Evolutionary conservation across 208 protist genomes (phyloP).

Genomic region (Porcisia hertigi): DNA sequence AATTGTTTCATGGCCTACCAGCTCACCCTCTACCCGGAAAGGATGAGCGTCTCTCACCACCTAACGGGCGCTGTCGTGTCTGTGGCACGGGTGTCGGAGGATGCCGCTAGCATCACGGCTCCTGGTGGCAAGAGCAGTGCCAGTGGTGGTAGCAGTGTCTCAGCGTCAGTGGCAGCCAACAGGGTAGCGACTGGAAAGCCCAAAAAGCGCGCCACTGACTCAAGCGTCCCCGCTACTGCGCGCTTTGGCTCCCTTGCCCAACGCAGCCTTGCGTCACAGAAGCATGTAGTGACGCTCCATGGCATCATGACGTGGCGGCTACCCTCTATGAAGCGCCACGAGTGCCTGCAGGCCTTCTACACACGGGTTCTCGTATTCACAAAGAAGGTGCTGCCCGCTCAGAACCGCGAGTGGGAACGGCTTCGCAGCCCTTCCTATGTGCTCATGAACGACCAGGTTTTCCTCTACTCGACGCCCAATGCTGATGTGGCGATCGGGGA

Average conservation of each 20-base stretch:
- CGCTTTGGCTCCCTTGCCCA: slow-evolving; percentile 17
- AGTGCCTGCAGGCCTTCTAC: slow-evolving; percentile 57
- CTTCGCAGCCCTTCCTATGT: slow-evolving; percentile 66
- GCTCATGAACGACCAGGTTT: slow-evolving; percentile 67
- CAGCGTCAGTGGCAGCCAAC: background rate
- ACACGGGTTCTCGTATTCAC: slow-evolving; percentile 66
- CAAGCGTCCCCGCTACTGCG: background rate
- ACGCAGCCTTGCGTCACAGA: slow-evolving; percentile 5
- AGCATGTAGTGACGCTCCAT: slow-evolving; percentile 76
- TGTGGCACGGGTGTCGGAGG: slow-evolving; percentile 16
- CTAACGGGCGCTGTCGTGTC: slow-evolving; percentile 59
- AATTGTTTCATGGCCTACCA: slow-evolving; percentile 77
- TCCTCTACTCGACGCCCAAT: slow-evolving; percentile 40
- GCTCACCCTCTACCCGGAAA: slow-evolving; percentile 70
- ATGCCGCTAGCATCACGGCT: background rate
- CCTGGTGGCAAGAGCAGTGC: background rate
- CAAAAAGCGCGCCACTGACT: slow-evolving; percentile 6
- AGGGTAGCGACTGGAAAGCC: background rate
- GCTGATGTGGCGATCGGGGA: background rate
- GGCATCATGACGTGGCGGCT: slow-evolving; percentile 79
- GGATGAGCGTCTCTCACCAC: slow-evolving; percentile 63
- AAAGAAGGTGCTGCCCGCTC: slow-evolving; percentile 49
- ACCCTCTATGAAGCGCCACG: slow-evolving; percentile 64
- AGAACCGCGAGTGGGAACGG: slow-evolving; percentile 62
- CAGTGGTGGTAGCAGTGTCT: background rate